Base-by-base conservation (phyloP, 2,329 filamentous ascomycete genomes). In the Calonectria leucothoes region DNA sequence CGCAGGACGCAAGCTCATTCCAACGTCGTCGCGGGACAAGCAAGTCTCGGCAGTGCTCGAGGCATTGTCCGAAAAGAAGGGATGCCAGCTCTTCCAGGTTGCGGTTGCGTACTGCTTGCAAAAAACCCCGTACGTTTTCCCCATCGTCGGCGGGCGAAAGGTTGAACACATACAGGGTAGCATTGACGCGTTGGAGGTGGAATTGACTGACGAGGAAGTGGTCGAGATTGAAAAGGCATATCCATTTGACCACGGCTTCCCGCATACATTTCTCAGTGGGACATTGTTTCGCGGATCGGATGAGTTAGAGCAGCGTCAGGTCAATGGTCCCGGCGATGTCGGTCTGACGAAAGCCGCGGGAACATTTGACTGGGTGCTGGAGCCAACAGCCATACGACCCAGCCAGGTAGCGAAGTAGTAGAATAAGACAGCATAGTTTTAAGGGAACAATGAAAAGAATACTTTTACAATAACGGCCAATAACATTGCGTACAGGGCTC, bases 51-150 rank as follows among this genome's bases (percentile, higher is more conserved):
- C 75, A 77, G 85, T 83, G 14, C 82, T 89, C 42, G 86, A 89
- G 87, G 87, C 82, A 31, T 88, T 94, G 55, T 87, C 88, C 52
- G 76, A 79, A 23, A 83, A 84, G 72, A 87, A 87, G 76, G 81
- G 82, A 74, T 86, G 85, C 4, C 75, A 82, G 66, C 83, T 88
- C 75, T 88, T 87, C n/a, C 87, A 86, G 73, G 82, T 89, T 70
- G 93, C 94, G 11, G 84, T 95, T 27, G 93, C 94, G 2, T 95
- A 95, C 79, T 91, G 95, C 17, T 89, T 94, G 88, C 89, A 91
- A 75, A 95, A 95, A 84, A 86, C 92, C 0, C 90, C 93, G 0
- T 91, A 94, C 78, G 92, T 95, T 17, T 94, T 94, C 80, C 94
- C 94, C 1, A 91, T 95, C 48, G 87, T 95, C 5, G 93, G 94